Evolutionary conservation across 2,329 filamentous ascomycete species (phyloP).

Genomic region (Paecilomyces sp.): DNA sequence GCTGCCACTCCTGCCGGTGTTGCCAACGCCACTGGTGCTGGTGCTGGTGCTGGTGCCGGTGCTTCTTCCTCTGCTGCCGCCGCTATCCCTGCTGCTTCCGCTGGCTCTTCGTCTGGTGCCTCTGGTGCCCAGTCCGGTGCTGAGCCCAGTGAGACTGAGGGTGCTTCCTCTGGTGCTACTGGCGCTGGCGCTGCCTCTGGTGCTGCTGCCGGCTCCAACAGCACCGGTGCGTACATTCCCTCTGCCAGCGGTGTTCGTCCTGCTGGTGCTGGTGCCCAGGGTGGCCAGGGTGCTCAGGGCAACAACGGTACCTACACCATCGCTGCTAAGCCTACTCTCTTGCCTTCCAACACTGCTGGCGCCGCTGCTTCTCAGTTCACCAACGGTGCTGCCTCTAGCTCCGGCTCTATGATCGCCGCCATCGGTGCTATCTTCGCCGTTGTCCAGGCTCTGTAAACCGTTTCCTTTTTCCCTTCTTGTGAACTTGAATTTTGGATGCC

Average conservation of each 20-base stretch:
- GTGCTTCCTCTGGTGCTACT: slow-evolving; percentile 6
- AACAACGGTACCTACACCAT: slow-evolving; percentile 1
- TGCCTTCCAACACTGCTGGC: slow-evolving; percentile 4
- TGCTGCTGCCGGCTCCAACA: background rate
- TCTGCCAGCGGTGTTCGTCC: slow-evolving; percentile 4
- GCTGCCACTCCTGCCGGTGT: background rate
- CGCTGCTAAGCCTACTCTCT: slow-evolving; percentile 1
- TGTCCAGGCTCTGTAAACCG: background rate
- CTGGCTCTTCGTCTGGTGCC: slow-evolving; percentile 13
- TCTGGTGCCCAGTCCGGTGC: too few relatives aligned
- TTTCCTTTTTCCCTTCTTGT: background rate
- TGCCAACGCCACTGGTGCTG: slow-evolving; percentile 9
- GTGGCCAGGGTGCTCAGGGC: too few relatives aligned
- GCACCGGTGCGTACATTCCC: slow-evolving; percentile 3
- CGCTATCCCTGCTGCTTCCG: slow-evolving; percentile 11
- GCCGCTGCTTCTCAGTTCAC: slow-evolving; percentile 7
- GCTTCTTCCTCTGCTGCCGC: slow-evolving; percentile 12
- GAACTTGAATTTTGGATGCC: background rate
- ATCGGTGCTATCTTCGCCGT: background rate
- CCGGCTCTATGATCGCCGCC: background rate
- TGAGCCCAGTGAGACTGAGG: background rate
- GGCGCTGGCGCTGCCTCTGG: slow-evolving; percentile 2
- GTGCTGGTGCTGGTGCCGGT: slow-evolving; percentile 11
- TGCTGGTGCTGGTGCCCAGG: background rate
- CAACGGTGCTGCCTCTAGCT: background rate